These are phyloP conservation scores for Triticum monococcum DNA, from an alignment of 176 grass and related monocot species.

Conservation along the genomic window DNA sequence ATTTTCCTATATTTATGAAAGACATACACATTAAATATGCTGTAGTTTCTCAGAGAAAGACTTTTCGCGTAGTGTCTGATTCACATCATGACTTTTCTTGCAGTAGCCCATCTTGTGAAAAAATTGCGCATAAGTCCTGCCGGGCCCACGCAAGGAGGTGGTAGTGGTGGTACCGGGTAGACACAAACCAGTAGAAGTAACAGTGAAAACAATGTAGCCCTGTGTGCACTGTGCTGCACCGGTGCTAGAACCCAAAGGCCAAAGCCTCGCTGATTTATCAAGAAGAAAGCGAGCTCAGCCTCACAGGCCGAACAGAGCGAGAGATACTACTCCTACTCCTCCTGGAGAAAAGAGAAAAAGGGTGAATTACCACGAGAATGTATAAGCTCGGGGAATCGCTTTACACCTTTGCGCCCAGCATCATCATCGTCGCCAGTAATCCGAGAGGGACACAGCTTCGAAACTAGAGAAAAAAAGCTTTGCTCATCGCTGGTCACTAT, in stretches of 20 bases:
- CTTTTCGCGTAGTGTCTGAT: neutral
- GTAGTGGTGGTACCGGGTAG: neutral
- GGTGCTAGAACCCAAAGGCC: neutral
- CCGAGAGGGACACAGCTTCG: neutral
- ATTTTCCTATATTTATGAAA: no score
- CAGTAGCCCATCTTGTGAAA: neutral
- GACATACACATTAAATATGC: no score
- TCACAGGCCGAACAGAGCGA: neutral
- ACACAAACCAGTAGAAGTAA: neutral
- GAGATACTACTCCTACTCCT: neutral
- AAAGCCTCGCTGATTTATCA: slow-evolving; percentile 31
- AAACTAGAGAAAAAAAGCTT: slow-evolving; percentile 5
- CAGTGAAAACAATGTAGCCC: neutral
- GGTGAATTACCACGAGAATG: slow-evolving; percentile 22
- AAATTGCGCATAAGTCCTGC: neutral
- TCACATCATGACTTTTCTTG: neutral
- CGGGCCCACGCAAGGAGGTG: neutral
- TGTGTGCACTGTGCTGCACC: neutral
- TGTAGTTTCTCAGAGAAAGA: neutral
- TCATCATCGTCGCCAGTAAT: neutral
- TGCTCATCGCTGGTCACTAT: neutral
- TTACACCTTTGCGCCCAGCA: neutral
- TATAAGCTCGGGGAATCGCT: neutral
- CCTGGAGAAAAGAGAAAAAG: neutral
- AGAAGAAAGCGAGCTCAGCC: slow-evolving; percentile 34